phyloP scores from a whole-genome alignment of 495 filamentous ascomycete species.

The Aspergillus saccharolyticus region DNA sequence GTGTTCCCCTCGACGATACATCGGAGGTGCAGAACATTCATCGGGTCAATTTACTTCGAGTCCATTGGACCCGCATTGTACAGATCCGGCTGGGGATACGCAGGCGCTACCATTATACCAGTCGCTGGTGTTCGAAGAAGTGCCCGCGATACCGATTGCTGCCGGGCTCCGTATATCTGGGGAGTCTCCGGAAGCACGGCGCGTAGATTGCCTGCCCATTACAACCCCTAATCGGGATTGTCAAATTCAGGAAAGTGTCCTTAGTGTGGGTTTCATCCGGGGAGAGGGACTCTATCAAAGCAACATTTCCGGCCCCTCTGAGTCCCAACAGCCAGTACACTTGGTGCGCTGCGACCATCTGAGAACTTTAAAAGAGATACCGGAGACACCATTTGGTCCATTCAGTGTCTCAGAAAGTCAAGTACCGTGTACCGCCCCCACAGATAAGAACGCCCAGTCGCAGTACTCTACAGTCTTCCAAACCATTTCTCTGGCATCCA shows the following conservation, averaged over 20 bases:
- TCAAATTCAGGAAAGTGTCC: neutral
- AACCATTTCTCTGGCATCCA: too few relatives aligned
- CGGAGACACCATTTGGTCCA: constrained; percentile 22
- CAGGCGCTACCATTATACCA: too few relatives aligned
- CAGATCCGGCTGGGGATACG: too few relatives aligned
- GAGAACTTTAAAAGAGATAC: constrained; percentile 16
- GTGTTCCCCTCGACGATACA: constrained; percentile 13
- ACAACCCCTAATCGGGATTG: neutral
- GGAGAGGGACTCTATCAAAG: neutral
- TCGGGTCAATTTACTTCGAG: neutral
- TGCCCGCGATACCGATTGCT: neutral
- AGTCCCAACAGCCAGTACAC: neutral
- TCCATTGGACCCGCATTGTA: neutral
- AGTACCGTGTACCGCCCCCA: neutral
- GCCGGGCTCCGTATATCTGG: neutral
- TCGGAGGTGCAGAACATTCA: constrained; percentile 1
- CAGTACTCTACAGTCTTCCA: neutral
- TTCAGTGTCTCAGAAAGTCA: constrained; percentile 4
- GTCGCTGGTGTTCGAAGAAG: neutral
- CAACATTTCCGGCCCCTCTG: neutral
- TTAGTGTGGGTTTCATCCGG: neutral
- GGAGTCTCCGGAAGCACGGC: neutral
- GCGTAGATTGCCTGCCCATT: neutral
- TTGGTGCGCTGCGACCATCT: neutral
- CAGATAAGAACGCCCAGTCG: neutral